Percentiles rank a stretch among this genome's conserved stretches.
phyloP scores from a whole-genome alignment of 441 rosid genomes.

The Omphalea diandra region DNA sequence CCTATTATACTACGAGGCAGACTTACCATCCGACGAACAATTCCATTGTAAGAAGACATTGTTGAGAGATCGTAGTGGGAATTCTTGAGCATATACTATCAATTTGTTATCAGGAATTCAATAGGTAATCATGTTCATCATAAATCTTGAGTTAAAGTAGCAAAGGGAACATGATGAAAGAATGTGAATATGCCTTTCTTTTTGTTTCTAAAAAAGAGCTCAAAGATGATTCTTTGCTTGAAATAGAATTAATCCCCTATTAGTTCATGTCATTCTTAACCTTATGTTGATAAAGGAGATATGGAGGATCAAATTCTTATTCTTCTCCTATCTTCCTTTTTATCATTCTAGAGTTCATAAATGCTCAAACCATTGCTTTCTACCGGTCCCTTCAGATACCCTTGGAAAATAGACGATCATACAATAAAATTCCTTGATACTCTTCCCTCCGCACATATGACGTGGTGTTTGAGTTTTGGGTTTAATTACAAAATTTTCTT shows the following conservation, averaged over 20 bases:
- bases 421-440: not conserved
- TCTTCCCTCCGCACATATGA: not conserved
- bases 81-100: no score
- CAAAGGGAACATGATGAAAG: constrained; percentile 23
- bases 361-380: constrained; percentile 4
- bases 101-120: not conserved
- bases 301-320: constrained; percentile 33
- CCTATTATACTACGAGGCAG: constrained; percentile 49
- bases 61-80: no score
- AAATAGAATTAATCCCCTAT: constrained; percentile 24
- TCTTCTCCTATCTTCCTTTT: constrained; percentile 15
- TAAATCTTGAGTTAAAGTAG: constrained; percentile 28
- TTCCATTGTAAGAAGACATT: constrained; percentile 30
- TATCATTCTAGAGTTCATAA: constrained; percentile 2
- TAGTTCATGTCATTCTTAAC: not conserved
- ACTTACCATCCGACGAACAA: constrained; percentile 49
- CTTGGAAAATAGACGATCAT: not conserved
- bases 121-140: constrained; percentile 15
- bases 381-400: constrained; percentile 9
- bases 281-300: constrained; percentile 4
- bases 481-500: not conserved
- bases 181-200: constrained; percentile 31
- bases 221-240: constrained; percentile 35
- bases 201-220: constrained; percentile 16
- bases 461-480: not conserved